Evolutionary conservation across 768 basidiomycete genomes (phyloP), one percentile per base, ranked within the genome.

Genomic region (Xerocomellus amylosporus): DNA sequence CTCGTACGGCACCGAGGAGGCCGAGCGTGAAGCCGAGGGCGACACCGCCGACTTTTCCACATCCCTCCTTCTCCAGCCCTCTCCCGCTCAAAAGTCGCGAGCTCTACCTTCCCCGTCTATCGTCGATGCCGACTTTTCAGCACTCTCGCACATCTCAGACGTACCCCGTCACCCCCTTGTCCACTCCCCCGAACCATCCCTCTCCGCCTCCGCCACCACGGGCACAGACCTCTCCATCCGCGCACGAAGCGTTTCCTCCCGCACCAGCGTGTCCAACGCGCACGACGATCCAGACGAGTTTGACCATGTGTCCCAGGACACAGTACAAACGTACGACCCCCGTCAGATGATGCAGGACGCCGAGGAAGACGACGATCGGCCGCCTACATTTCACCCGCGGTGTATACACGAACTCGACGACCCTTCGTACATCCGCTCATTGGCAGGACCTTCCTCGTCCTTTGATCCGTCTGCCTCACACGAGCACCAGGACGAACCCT

Each of bases 391-490:
- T 14, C 69, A 45, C 17, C 73, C 77, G 2, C 71, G 63, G 2
- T 84, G 83, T 64, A 85, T 85, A 49, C 83, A 85, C 62, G 81
- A 86, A 60, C 58, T 85, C 9, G 75, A 74, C 8, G 70, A 70
- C 41, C 68, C 70, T 20, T 70, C 70, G 4, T 70, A 71, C 20
- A 57, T 69, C 8, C 59, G 49, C 17, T 56, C 37, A 2, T 45
- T 59, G 2, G 64, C 50, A 1, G 50, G 38, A n/a, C 46, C 53
- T 10, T 61, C 59, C 2, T 47, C 46, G 34, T 60, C 39, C 3
- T 50, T 49, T 41, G 51, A 39, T 48, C 41, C 39, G 4, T 46
- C 53, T 8, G 10, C 13, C 13, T 55, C 57, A 15, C 49, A 24
- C 13, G 41, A 55, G 3, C 47, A 3, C 7, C 42, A 31, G 26